phyloP scores from a whole-genome alignment of 129 eudicot genomes.

The Flaveria sonorensis region DNA sequence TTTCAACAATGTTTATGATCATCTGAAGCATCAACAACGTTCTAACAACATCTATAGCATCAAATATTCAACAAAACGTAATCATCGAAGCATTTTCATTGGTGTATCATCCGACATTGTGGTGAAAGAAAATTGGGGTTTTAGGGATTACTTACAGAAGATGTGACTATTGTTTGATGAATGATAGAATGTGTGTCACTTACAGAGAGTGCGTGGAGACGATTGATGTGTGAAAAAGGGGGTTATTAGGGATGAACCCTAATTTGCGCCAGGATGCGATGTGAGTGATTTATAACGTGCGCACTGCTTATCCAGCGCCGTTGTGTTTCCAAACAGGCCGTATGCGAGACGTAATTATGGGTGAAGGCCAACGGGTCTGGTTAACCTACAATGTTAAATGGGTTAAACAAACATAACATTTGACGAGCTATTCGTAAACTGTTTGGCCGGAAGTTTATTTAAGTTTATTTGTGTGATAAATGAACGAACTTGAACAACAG shows the following conservation, averaged over 20 bases:
- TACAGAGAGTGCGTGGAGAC: conserved; percentile 6
- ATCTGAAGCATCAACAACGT: conserved; percentile 15
- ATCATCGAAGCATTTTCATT: background rate
- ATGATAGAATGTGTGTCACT: conserved; percentile 12
- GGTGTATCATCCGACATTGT: conserved; percentile 19
- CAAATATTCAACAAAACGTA: background rate
- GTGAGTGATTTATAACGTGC: conserved; percentile 53
- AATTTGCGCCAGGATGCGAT: conserved; percentile 73
- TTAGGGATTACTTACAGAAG: conserved; percentile 43
- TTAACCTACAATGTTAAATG: background rate
- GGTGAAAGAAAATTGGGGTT: conserved; percentile 29
- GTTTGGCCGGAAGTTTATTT: too few relatives aligned
- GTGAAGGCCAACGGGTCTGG: conserved; percentile 3
- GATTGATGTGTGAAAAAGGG: conserved; percentile 6
- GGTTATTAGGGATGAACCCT: conserved; percentile 56
- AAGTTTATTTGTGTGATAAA: too few relatives aligned
- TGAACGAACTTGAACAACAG: too few relatives aligned
- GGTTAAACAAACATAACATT: background rate
- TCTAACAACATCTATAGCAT: conserved; percentile 16
- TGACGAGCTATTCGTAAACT: too few relatives aligned
- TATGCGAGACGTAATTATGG: conserved; percentile 10
- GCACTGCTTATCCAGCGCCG: conserved; percentile 76
- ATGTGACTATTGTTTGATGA: conserved; percentile 11
- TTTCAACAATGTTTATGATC: conserved; percentile 24
- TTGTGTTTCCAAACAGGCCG: conserved; percentile 43